Evolutionary conservation across 2,329 filamentous ascomycete species (phyloP), one percentile per base, ranked within the genome.

Genomic region (Fusarium subtropicale): DNA sequence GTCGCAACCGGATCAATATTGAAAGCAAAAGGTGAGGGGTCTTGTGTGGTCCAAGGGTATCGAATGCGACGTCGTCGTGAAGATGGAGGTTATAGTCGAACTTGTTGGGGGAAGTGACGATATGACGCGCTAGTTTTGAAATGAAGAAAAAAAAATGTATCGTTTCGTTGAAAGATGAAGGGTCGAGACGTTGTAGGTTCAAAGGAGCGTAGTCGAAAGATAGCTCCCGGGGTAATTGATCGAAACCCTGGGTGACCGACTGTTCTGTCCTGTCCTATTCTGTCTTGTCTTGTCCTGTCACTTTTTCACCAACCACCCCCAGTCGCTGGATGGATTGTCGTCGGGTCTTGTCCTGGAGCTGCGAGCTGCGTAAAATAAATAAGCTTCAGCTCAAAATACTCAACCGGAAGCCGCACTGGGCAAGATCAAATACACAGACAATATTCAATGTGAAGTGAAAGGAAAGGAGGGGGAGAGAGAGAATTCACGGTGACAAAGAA

Each of bases 221-320:
- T 61, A 60, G 56, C 48, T 66, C 62, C 54, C 42, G 52, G 59
- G 64, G 57, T 58, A 63, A 64, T 62, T 65, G 60, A 68, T 66
- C 55, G 63, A 52, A 60, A 58, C 61, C 61, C 60, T 55, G 53
- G 67, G 55, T 57, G 55, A 57, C 58, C 31, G 41, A 68, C 36
- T 39, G 28, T 30, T 30, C 50, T 64, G 44, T 47, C 44, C 26
- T 46, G 31, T 48, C 46, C 44, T 46, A 20, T 48, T 30, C 44
- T 31, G 44, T 47, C 44, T n/a, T 45, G 44, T 47, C 44, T 16
- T 47, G 28, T 33, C 30, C 30, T 38, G 18, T 65, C 56, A 51
- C 64, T 66, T 64, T 61, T 71, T 71, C 10, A 55, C 69, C 69
- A 66, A 67, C 57, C 62, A 69, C 65, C 69, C 41, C 69, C 50